A percentile compares a stretch with the other conserved stretches of the same genome.
Evolutionary conservation across 495 filamentous ascomycete genomes (phyloP).

Genomic region (Aspergillus bridgeri): DNA sequence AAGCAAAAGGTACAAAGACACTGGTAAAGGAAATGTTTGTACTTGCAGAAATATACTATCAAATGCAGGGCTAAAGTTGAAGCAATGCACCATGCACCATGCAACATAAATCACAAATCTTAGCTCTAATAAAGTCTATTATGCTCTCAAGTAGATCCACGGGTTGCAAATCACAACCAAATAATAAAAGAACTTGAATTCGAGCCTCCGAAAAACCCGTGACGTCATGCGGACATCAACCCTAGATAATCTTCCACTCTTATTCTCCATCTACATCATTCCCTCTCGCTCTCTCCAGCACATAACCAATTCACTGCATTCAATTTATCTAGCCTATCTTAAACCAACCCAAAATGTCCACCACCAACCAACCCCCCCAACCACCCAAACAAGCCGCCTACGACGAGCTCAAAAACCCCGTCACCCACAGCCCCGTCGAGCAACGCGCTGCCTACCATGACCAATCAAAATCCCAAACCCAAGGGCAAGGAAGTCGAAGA

Average conservation of each 20-base stretch:
- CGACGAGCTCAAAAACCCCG: conserved; percentile 46
- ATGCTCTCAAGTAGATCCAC: background rate
- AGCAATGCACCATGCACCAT: background rate
- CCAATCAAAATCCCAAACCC: too few relatives aligned
- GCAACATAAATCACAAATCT: background rate
- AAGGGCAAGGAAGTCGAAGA: conserved; percentile 15
- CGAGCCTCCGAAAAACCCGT: background rate
- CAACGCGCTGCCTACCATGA: conserved; percentile 27
- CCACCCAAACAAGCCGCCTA: conserved; percentile 52
- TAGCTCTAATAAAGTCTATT: background rate
- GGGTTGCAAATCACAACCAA: background rate
- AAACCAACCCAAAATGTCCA: background rate
- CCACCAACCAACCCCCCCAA: conserved; percentile 30
- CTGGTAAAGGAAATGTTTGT: too few relatives aligned
- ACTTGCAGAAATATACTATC: too few relatives aligned
- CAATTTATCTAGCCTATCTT: background rate
- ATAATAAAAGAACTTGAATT: background rate
- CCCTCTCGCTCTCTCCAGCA: background rate
- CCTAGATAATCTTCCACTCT: background rate
- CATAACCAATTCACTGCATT: background rate
- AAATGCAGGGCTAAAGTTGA: too few relatives aligned
- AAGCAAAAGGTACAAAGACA: too few relatives aligned
- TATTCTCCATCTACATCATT: background rate
- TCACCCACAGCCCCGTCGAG: conserved; percentile 47
- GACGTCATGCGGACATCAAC: background rate